Base-by-base conservation (phyloP, 495 filamentous ascomycete genomes). In the Hypoxylon rickii region DNA sequence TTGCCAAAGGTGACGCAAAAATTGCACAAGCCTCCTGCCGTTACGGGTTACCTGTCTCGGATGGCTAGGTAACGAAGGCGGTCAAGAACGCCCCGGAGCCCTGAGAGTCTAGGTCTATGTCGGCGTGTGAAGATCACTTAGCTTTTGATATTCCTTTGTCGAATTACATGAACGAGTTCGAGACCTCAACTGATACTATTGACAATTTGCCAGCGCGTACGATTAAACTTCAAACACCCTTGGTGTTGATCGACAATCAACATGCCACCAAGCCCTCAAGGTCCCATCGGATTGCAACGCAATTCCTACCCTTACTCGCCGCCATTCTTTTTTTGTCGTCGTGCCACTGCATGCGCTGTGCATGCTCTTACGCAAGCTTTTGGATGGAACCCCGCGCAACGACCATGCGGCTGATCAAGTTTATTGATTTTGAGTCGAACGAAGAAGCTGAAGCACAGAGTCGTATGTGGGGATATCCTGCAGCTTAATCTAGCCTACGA, bases 1-100 rank as follows among this genome's bases (percentile, higher is more conserved):
- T 57, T 57, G 53, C 53, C 48, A 54, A 32, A 37, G 31, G 18
- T 53, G 44, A 63, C 49, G 48, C 59, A 63, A 54, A 49, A 52
- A 29, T 29, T 43, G 47, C 26, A 38, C 31, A 31, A 38, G n/a
- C n/a, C 18, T 36, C 33, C 47, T 39, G 32, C 18, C 29, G 18
- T 33, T 36, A n/a, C 47, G 26, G 32, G 31, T 12, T 58, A 42
- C 42, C 38, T 54, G 43, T 54, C 39, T 50, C 34, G 47, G 26
- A 42, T 44, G 51, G 21, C 39, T 29, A 21, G 24, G 10, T 4
- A 29, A 10, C 15, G 15, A 36, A 45, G 32, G 53, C 59, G 59
- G 59, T 63, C 48, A 63, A 36, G 40, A 19, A 12, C 11, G 19
- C 12, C 39, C 32, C n/a, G n/a, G 13, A 36, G 32, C 32, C 13